phyloP scores from a whole-genome alignment of 208 protist genomes.

The Naegleria lovaniensis region DNA sequence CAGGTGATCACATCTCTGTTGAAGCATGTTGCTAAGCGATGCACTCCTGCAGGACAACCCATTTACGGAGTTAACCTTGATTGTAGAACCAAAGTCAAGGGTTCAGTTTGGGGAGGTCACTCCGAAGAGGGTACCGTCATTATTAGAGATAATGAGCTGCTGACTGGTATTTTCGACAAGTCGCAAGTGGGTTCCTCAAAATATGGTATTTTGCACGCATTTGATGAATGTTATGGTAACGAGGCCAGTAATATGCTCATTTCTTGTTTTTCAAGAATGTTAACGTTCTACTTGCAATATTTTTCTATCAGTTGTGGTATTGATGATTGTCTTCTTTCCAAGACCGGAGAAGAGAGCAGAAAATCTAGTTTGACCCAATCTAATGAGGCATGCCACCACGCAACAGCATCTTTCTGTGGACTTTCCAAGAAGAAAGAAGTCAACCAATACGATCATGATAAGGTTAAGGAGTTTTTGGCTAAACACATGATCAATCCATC shows the following conservation, averaged over 20 bases:
- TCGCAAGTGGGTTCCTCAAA: slow-evolving; percentile 64
- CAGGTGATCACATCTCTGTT: slow-evolving; percentile 87
- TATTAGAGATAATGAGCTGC: slow-evolving; percentile 85
- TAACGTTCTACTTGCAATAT: slow-evolving; percentile 85
- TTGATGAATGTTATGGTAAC: slow-evolving; percentile 95
- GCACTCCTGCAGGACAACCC: not conserved
- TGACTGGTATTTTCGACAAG: slow-evolving; percentile 97
- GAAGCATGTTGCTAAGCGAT: slow-evolving; percentile 60
- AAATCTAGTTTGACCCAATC: slow-evolving; percentile 63
- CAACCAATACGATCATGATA: not conserved
- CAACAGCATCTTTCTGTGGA: not conserved
- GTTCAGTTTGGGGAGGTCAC: slow-evolving; percentile 44
- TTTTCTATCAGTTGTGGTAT: slow-evolving; percentile 96
- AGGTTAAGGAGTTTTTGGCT: not conserved
- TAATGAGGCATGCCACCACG: slow-evolving; percentile 46
- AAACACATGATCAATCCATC: not conserved
- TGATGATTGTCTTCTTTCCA: slow-evolving; percentile 89
- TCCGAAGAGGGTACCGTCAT: slow-evolving; percentile 61
- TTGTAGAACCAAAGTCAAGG: slow-evolving; percentile 68
- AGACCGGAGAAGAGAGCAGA: slow-evolving; percentile 51
- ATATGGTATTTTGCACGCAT: slow-evolving; percentile 79
- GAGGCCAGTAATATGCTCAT: slow-evolving; percentile 84
- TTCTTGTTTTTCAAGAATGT: slow-evolving; percentile 83
- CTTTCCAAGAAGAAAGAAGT: not conserved
- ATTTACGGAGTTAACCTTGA: slow-evolving; percentile 68